A percentile compares a stretch with the other conserved stretches of the same genome.
These are phyloP conservation scores for Stereocaulon alpinum DNA, from an alignment of 495 filamentous ascomycete genomes.

Conservation along the genomic window DNA sequence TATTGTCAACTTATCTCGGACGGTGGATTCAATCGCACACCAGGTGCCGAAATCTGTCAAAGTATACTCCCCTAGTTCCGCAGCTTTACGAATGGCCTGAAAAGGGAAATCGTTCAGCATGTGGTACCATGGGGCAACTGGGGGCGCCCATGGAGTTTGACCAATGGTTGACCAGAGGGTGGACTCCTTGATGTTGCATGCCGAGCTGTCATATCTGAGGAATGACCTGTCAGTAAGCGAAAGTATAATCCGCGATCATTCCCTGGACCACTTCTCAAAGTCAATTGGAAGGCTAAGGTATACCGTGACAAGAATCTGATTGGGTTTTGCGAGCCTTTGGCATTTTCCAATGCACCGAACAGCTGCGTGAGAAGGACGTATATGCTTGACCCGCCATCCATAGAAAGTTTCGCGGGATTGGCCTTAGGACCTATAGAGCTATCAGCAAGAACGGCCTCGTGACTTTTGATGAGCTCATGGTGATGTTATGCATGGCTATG, in stretches of 20 bases:
- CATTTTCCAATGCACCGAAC: slow-evolving; percentile 23
- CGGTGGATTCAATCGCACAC: slow-evolving; percentile 23
- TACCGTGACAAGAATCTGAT: slow-evolving; percentile 33
- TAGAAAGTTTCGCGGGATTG: slow-evolving; percentile 26
- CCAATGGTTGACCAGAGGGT: slow-evolving; percentile 36
- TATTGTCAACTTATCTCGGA: slow-evolving; percentile 25
- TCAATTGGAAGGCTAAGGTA: too few species aligned
- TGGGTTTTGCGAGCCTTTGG: slow-evolving; percentile 16
- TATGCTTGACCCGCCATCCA: slow-evolving; percentile 21
- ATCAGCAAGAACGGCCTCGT: background rate
- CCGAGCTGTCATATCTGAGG: slow-evolving; percentile 33
- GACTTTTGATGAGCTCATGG: too few species aligned
- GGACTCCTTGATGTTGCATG: slow-evolving; percentile 40
- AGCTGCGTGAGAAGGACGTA: slow-evolving; percentile 26
- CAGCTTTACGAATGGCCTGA: slow-evolving; percentile 31
- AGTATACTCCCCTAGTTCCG: slow-evolving; percentile 32
- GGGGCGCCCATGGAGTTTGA: slow-evolving; percentile 34
- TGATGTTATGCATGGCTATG: too few species aligned
- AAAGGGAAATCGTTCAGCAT: slow-evolving; percentile 36
- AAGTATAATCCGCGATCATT: background rate
- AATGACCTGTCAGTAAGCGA: background rate
- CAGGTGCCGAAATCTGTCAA: slow-evolving; percentile 36
- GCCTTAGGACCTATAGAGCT: slow-evolving; percentile 15
- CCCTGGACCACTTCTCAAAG: too few species aligned
- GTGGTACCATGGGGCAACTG: slow-evolving; percentile 38